Percentiles rank a stretch among this genome's conserved stretches.
phyloP scores from a whole-genome alignment of 176 grass and related monocot species.

The Hyparrhenia diplandra region DNA sequence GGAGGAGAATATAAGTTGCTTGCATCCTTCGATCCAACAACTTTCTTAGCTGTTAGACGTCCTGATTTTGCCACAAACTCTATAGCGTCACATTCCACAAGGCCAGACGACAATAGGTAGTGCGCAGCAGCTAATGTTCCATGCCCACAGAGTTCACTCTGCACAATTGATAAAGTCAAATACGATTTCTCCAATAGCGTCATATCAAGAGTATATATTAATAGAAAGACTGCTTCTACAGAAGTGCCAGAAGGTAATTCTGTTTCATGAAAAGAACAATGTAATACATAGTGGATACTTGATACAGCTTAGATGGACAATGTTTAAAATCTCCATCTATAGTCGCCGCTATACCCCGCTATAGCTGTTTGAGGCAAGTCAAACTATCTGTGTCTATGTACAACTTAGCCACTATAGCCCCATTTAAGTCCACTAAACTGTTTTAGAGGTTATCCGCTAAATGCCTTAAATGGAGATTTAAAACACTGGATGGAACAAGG shows the following conservation, averaged over 20 bases:
- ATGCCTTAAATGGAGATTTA: too few species aligned
- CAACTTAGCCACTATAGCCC: too few species aligned
- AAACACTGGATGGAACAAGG: too few species aligned
- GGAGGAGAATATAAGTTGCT: neutral
- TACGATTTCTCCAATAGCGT: neutral
- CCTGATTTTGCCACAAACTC: constrained; percentile 9
- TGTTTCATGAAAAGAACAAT: neutral
- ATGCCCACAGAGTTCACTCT: constrained; percentile 20
- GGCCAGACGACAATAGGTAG: neutral
- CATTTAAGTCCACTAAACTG: too few species aligned
- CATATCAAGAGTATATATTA: neutral
- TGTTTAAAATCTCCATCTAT: too few species aligned
- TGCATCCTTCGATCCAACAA: neutral
- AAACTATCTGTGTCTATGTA: too few species aligned
- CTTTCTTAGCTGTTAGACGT: constrained; percentile 17
- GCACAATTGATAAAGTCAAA: neutral
- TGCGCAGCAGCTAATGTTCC: constrained; percentile 6
- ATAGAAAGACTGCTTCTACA: neutral
- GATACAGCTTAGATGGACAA: neutral
- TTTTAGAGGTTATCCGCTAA: too few species aligned
- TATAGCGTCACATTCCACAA: neutral
- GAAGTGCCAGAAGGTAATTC: neutral
- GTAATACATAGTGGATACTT: neutral
- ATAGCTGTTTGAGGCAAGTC: too few species aligned
- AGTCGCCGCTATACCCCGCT: too few species aligned